Base-by-base conservation (phyloP, 768 basidiomycete genomes). In the Gymnopilus dilepis region DNA sequence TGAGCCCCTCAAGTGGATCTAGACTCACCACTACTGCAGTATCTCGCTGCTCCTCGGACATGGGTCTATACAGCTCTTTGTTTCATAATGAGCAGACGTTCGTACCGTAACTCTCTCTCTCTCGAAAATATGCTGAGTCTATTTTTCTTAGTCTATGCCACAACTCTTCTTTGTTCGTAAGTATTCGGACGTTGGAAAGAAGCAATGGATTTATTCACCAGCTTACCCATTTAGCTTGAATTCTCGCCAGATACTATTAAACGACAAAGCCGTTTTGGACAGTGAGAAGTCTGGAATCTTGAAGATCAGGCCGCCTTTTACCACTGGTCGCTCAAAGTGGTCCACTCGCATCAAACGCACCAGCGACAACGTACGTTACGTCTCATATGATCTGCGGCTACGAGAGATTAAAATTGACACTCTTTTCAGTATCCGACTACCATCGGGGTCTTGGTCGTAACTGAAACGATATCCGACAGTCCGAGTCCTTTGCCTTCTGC, bases 61-160 rank as follows among this genome's bases (percentile, higher is more conserved):
- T 76, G 75, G 75, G 72, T 75, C 3, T 76, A 76, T 59, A 65
- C 73, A 28, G 74, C 72, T 15, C 66, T 76, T 9, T 75, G 74
- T 61, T 75, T 76, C 61, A 38, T 73, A 37, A 71, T 75, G 33
- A 75, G 72, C 59, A 71, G 73, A 24, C 65, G 74, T 75, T 58
- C 58, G 73, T 68, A 21, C 17, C 24, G 19, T 31, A 30, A 2
- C 19, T 38, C 41, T 19, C 13, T 24, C 21, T 17, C 21, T 19
- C 43, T 31, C 11, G 43, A 37, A 8, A 26, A 34, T 21, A 15
- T 37, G 9, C 6, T 34, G n/a, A n/a, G 41, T 28, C 40, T 22
- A 24, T 9, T 8, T 30, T 40, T 28, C 8, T 22, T 34, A 75
- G 74, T 75, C 30, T 75, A 76, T 60, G 70, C 74, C 45, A 74